These are phyloP conservation scores for Ailanthus altissimus DNA, from an alignment of 345 rosid species.

Conservation along the genomic window DNA sequence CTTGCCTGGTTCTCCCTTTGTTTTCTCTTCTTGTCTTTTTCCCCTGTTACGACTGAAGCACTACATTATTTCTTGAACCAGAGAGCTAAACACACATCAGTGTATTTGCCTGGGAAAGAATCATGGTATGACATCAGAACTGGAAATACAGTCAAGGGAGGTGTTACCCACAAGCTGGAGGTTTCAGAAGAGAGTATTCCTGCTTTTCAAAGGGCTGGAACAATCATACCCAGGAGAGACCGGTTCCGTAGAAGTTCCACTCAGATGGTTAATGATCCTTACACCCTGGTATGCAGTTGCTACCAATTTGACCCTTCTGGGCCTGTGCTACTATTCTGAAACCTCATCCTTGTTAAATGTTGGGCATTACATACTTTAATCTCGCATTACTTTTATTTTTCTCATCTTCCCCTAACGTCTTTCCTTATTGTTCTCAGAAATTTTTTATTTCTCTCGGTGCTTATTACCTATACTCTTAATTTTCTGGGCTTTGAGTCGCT, in stretches of 20 bases:
- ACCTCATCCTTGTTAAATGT: background rate
- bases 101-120: conserved; percentile 90
- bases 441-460: too few relatives aligned
- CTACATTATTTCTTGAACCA: conserved; percentile 29
- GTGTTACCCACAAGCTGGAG: conserved; percentile 66
- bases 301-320: background rate
- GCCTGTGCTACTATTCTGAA: conserved; percentile 2
- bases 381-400: background rate
- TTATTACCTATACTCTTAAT: too few relatives aligned
- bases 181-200: conserved; percentile 87
- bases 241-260: conserved; percentile 90
- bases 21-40: conserved; percentile 8
- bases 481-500: background rate
- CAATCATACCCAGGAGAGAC: conserved; percentile 89
- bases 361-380: background rate
- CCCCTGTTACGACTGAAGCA: conserved; percentile 1
- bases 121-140: conserved; percentile 85
- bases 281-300: conserved; percentile 68
- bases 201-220: conserved; percentile 96
- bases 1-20: background rate
- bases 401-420: too few relatives aligned
- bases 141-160: conserved; percentile 66
- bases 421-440: too few relatives aligned
- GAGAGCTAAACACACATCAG: conserved; percentile 69
- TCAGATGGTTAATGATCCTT: conserved; percentile 94